Conservation (phyloP, 2,329 filamentous ascomycete genomes). For the Pseudogymnoascus sp. region DNA sequence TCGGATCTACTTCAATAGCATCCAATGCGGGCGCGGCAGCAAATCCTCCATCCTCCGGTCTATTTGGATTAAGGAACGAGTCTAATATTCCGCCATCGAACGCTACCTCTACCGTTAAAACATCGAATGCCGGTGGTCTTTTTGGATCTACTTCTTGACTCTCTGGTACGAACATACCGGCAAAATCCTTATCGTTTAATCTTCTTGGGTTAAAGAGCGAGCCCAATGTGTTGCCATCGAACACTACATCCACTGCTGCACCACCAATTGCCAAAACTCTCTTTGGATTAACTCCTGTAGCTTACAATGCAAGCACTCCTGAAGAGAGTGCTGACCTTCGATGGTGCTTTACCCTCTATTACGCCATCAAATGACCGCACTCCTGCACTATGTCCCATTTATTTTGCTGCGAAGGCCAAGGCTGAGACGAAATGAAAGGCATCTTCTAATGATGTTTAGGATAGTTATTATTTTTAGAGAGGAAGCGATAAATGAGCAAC, state of each 20-base stretch:
- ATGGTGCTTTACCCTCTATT: neutral
- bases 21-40: neutral
- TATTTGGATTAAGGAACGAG: neutral
- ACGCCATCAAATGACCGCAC: neutral
- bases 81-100: neutral
- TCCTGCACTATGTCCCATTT: neutral
- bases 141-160: neutral
- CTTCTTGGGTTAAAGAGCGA: neutral
- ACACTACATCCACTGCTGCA: neutral
- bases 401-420: neutral
- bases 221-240: neutral
- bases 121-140: neutral
- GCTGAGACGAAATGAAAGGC: neutral
- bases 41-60: neutral
- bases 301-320: neutral
- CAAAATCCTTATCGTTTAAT: neutral
- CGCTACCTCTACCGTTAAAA: neutral
- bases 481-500: neutral
- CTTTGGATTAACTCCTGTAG: neutral
- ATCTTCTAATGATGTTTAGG: neutral
- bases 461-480: neutral
- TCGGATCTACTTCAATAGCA: neutral
- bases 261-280: neutral
- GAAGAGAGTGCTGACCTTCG: neutral
- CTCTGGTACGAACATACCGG: too few relatives aligned